Percentiles rank a stretch among this genome's conserved stretches.
Conservation (phyloP, 1,284 basidiomycete genomes). For the Ganoderma leucocontextum region DNA sequence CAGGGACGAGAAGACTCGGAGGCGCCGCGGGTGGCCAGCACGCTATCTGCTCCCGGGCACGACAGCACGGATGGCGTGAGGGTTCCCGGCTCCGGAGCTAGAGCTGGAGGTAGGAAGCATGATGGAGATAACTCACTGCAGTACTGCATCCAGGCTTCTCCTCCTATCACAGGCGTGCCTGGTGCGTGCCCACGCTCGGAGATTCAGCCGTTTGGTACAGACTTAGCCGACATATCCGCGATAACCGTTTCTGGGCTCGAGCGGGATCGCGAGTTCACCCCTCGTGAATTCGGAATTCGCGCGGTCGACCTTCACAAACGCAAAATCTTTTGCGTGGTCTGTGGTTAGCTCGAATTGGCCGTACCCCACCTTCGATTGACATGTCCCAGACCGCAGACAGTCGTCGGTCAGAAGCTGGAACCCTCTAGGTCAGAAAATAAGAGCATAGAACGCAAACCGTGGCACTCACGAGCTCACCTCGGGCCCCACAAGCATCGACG, state of each 20-base stretch:
- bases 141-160: background rate
- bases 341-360: slow-evolving; percentile 6
- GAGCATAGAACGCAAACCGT: background rate
- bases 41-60: background rate
- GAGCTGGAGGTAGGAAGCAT: background rate
- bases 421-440: background rate
- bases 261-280: background rate
- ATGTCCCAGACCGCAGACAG: slow-evolving; percentile 6
- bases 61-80: background rate
- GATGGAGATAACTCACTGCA: background rate
- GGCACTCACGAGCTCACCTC: background rate
- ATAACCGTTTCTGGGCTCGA: background rate
- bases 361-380: background rate
- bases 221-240: background rate
- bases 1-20: background rate
- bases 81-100: background rate
- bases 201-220: background rate
- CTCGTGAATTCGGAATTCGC: background rate
- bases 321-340: background rate
- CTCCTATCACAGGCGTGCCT: background rate
- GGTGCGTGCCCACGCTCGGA: background rate
- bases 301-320: background rate
- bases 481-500: background rate
- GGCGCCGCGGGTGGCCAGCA: background rate
- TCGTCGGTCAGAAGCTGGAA: slow-evolving; percentile 1